Percentiles rank a stretch among this genome's conserved stretches.
phyloP scores from a whole-genome alignment of 202 grass and related monocot genomes.

The Panicum hallii region DNA sequence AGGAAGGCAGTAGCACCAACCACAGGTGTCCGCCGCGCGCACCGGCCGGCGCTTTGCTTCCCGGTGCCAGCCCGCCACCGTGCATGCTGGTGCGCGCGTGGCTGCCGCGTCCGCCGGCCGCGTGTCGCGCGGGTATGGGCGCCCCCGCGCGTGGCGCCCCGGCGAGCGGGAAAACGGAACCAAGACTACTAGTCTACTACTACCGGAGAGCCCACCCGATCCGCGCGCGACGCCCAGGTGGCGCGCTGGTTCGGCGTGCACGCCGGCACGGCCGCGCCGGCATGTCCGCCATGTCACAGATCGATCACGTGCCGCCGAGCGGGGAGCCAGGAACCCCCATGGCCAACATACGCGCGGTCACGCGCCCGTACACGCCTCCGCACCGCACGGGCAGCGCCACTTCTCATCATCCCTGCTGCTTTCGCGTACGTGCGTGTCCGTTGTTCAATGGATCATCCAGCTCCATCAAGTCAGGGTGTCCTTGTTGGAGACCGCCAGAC shows the following conservation, averaged over 20 bases:
- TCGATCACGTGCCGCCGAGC: slow-evolving; percentile 4
- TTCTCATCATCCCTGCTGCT: background rate
- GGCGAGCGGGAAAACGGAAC: too few species aligned
- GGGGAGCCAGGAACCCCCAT: background rate
- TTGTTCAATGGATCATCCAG: background rate
- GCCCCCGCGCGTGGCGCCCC: background rate
- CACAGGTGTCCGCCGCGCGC: background rate
- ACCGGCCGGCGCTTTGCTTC: background rate
- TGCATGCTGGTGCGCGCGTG: slow-evolving; percentile 20
- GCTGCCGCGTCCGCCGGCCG: background rate
- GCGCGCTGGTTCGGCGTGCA: background rate
- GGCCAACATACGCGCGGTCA: too few species aligned
- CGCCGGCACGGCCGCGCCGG: too few species aligned
- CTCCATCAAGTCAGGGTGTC: background rate
- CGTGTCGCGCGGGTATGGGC: background rate
- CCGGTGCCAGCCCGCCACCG: background rate
- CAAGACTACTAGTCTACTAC: too few species aligned
- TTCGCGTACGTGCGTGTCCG: background rate
- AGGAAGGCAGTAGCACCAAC: background rate
- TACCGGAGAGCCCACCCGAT: too few species aligned
- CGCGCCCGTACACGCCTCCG: background rate
- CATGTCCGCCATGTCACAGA: background rate
- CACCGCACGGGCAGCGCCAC: background rate
- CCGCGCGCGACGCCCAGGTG: background rate
- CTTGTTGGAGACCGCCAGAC: too few species aligned